Evolutionary conservation across 495 filamentous ascomycete species (phyloP), one percentile per base, ranked within the genome.

Genomic region (Xylaria longipes): DNA sequence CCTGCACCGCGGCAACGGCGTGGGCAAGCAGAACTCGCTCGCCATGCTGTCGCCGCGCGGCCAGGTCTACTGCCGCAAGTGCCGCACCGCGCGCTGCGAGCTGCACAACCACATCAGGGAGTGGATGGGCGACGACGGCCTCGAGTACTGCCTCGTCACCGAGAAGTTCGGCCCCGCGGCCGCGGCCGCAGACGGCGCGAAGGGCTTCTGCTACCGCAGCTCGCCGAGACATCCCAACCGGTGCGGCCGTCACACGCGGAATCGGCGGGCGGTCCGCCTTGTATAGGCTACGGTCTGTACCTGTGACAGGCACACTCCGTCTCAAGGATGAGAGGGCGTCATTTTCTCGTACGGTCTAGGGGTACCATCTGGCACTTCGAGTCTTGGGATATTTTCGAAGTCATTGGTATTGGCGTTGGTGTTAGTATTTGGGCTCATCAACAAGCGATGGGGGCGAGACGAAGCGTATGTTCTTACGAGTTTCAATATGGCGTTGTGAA

Each of bases 41-140:
- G 79, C 81, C 25, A 74, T 74, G 68, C 71, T 85, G 35, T 79
- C 83, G 27, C 76, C 84, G 14, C 78, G 80, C 15, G 84, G 84
- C 45, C 83, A 85, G 71, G 83, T 80, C 3, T 85, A 84, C 71
- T 86, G 84, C 75, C 80, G 83, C 67, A 85, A 86, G 71, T 88
- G 86, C 72, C 85, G 85, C 35, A 79, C 84, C 33, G 84, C 80
- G 25, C 79, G 85, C 33, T 88, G 86, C 74, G 84, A 87, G 79
- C 80, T 88, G 68, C 83, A 87, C 76, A 83, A 83, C 71, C 86
- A 88, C 67, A 83, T 88, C 73, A 79, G 82, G 74, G 76, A 81
- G n/a, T 87, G 85, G 85, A 81, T 87, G 80, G 85, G 82, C 52
- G 74, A 80, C 14, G 79, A 81, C 15, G 79, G 70, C 35, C 43